Base-by-base conservation (phyloP, 495 filamentous ascomycete genomes). In the Lophiotrema nucula region DNA sequence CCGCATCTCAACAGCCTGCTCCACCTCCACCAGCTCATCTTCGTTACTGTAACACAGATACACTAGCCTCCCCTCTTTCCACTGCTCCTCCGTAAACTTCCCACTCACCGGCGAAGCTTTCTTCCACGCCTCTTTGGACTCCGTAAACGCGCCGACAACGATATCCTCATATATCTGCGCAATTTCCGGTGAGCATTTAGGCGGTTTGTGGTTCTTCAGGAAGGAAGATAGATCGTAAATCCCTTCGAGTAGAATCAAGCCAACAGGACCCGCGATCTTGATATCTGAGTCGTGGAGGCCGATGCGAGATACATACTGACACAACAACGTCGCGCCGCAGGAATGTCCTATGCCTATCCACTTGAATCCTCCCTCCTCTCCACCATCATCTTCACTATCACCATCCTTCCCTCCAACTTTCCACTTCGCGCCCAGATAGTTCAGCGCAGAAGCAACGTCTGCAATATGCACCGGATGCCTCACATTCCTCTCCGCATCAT, bases 221-320 rank as follows among this genome's bases (percentile, higher is more conserved):
- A 88, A 63, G 0, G 71, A 73, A 1, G 71, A 72, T 4, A 92
- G 60, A 67, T 89, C 82, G 63, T 90, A 90, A 4, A 89, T 81
- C 0, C 85, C 86, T 26, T 74, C 79, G 5, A 88, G 64, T 3
- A 85, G 81, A 3, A 88, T 73, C 1, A 91, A 73, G 0, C 77
- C 80, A 8, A 13, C 19, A 3, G 48, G 59, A 12, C 37, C 26
- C 38, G 22, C 0, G 2, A 10, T 21, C 12, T 33, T 24, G 12
- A 19, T 16, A 10, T 11, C 31, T 1, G 44, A 5, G 38, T 18
- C 13, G 16, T 1, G 16, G n/a, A 45, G 8, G 19, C 26, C 56
- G 19, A 63, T 50, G 44, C 39, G 26, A n/a, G 47, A 21, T 11
- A 63, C 31, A 19, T 31, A 19, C 45, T 69, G 67, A 5, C 51